Conservation (phyloP, 345 rosid species). For the Brassica nigra region DNA sequence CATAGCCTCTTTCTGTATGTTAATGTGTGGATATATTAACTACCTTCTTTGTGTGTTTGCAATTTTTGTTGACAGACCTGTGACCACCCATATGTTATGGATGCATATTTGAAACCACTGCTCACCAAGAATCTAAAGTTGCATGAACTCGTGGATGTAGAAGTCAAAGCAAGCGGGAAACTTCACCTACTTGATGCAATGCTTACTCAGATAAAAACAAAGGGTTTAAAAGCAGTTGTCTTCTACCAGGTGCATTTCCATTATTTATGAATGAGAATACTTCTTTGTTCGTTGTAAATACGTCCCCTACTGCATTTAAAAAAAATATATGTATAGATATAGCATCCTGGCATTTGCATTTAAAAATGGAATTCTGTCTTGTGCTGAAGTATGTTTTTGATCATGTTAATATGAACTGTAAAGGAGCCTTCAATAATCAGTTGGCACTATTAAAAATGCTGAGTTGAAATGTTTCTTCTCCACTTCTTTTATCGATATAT, state of each 20-base stretch:
- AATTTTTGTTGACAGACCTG: slow-evolving; percentile 67
- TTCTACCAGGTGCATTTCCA: slow-evolving; percentile 76
- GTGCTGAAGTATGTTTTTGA: slow-evolving; percentile 15
- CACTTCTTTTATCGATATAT: background rate
- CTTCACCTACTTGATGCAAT: slow-evolving; percentile 72
- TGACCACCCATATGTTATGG: slow-evolving; percentile 80
- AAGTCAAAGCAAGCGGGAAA: slow-evolving; percentile 89
- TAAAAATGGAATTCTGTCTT: background rate
- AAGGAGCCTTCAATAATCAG: slow-evolving; percentile 6
- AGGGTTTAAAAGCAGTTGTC: slow-evolving; percentile 62
- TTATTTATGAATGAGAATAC: slow-evolving; percentile 1
- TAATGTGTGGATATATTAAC: slow-evolving; percentile 13
- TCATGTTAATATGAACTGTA: slow-evolving; percentile 19
- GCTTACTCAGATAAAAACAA: slow-evolving; percentile 62
- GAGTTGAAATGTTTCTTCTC: slow-evolving; percentile 3
- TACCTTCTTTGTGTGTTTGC: slow-evolving; percentile 19
- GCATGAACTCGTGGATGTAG: slow-evolving; percentile 59
- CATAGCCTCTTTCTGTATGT: slow-evolving; percentile 16
- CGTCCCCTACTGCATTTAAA: slow-evolving; percentile 6
- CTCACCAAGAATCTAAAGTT: slow-evolving; percentile 44
- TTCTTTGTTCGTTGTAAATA: slow-evolving; percentile 15
- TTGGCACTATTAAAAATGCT: slow-evolving; percentile 1
- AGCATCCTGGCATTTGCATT: slow-evolving; percentile 8
- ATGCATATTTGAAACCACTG: slow-evolving; percentile 46
- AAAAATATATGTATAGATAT: background rate